Conservation (phyloP, 768 basidiomycete genomes). For the Dioszegia aurantiaca region DNA sequence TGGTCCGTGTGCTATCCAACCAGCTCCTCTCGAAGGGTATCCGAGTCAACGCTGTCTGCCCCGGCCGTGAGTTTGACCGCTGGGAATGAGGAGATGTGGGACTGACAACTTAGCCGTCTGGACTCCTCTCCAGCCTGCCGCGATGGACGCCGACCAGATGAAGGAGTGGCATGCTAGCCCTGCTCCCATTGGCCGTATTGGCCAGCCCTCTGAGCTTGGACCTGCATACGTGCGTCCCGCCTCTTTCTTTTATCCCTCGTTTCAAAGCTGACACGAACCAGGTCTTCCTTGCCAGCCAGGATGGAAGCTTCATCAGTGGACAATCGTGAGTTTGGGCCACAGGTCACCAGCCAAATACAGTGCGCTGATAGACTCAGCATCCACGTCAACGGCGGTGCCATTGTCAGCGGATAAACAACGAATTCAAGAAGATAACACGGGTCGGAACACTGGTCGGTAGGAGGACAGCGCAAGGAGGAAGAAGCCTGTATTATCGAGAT, state of each 20-base stretch:
- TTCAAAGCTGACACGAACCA: no score
- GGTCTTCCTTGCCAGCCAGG: slow-evolving; percentile 57
- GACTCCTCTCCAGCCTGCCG: slow-evolving; percentile 51
- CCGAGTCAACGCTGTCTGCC: slow-evolving; percentile 35
- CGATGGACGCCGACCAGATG: slow-evolving; percentile 47
- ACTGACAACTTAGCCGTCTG: slow-evolving; percentile 35
- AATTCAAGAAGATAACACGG: neutral
- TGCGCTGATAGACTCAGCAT: slow-evolving; percentile 23
- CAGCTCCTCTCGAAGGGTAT: slow-evolving; percentile 59
- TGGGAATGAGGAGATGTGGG: neutral
- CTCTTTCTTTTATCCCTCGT: no score
- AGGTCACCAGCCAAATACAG: neutral
- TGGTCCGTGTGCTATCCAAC: slow-evolving; percentile 58
- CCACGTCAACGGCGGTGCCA: slow-evolving; percentile 52
- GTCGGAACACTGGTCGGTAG: neutral
- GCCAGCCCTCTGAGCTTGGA: slow-evolving; percentile 60
- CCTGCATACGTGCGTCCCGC: slow-evolving; percentile 54
- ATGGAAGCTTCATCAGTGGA: slow-evolving; percentile 50
- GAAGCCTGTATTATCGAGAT: neutral
- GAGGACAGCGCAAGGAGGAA: neutral
- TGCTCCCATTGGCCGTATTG: slow-evolving; percentile 55
- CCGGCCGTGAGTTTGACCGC: slow-evolving; percentile 23
- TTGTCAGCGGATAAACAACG: slow-evolving; percentile 16
- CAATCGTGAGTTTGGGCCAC: slow-evolving; percentile 22
- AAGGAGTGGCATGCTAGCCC: slow-evolving; percentile 46